Base-by-base conservation (phyloP, 768 basidiomycete species). In the Symmetrospora coprosmae region DNA sequence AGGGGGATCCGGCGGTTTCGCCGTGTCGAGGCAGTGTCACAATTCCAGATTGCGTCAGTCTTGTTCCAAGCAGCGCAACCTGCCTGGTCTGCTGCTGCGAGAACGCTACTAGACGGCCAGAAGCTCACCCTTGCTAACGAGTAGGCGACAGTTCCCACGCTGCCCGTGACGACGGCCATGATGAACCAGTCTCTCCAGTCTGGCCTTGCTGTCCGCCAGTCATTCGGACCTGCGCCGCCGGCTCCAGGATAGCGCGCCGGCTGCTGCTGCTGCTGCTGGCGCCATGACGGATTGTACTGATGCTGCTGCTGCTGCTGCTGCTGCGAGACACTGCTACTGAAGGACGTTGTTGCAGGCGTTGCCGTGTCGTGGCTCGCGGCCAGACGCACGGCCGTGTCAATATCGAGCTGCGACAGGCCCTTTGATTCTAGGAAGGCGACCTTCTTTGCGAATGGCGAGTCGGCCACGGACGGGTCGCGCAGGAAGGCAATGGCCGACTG, bases 131-230 rank as follows among this genome's bases (percentile, higher is more conserved):
- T 81, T 69, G 89, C 88, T 41, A 96, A 72, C 1, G 87, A 76
- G 27, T 83, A 74, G 13, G 86, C 82, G 4, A 87, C 85, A 70
- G 87, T 94, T 7, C 82, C 79, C 4, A 91, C 74, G 5, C 84
- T 80, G 1, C 92, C 90, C 39, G 90, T 90, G 17, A 97, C 76
- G 33, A 96, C 84, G 13, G 85, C 83, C 71, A 91, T 87, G 68
- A 99, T 91, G 91, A 97, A 99, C 72, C 92, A 88, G 74, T 99
- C 94, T 60, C 91, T 78, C 94, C 94, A 99, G 72, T 97, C 92
- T 80, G 86, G 55, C 5, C 55, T 28, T 43, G 31, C 31, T 31
- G n/a, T n/a, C n/a, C n/a, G n/a, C n/a, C n/a, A n/a, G n/a, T 82
- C 61, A 75, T 76, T 8, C 79, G 81, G 23, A 74, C 68, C 25